These are phyloP conservation scores for Celoporthe dispersa DNA, from an alignment of 2,329 filamentous ascomycete genomes.

Conservation along the genomic window DNA sequence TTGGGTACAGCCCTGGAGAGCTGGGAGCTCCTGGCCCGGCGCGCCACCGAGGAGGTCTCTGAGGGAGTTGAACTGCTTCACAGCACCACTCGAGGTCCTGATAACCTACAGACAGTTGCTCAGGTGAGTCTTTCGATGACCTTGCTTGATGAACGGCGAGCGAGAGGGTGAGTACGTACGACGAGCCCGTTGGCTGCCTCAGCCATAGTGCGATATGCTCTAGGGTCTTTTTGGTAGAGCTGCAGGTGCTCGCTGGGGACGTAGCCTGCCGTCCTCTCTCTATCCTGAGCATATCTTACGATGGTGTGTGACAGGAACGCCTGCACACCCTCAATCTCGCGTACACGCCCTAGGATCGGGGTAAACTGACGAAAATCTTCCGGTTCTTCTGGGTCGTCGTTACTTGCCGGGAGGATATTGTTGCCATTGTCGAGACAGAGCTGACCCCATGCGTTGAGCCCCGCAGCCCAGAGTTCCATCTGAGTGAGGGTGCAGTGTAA, in stretches of 20 bases:
- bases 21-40: slow-evolving; percentile 31
- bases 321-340: slow-evolving; percentile 41
- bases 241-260: slow-evolving; percentile 27
- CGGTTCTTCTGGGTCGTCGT: slow-evolving; percentile 39
- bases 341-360: slow-evolving; percentile 43
- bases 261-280: slow-evolving; percentile 29
- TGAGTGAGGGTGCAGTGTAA: not conserved
- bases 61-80: slow-evolving; percentile 38
- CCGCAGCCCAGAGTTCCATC: slow-evolving; percentile 58
- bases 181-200: slow-evolving; percentile 38
- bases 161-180: slow-evolving; percentile 34
- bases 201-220: slow-evolving; percentile 29
- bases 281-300: slow-evolving; percentile 6
- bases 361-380: slow-evolving; percentile 52
- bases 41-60: slow-evolving; percentile 16
- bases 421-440: slow-evolving; percentile 47
- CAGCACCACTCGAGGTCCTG: slow-evolving; percentile 23
- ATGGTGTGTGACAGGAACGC: slow-evolving; percentile 49
- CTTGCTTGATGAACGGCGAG: slow-evolving; percentile 15
- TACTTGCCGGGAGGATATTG: not conserved
- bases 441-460: slow-evolving; percentile 65
- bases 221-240: slow-evolving; percentile 8
- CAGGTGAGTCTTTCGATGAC: not conserved
- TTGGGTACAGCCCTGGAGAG: slow-evolving; percentile 41
- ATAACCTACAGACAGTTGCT: slow-evolving; percentile 8